Base-by-base conservation (phyloP, 108 stramenopile species). In the Ochromonas danica region DNA sequence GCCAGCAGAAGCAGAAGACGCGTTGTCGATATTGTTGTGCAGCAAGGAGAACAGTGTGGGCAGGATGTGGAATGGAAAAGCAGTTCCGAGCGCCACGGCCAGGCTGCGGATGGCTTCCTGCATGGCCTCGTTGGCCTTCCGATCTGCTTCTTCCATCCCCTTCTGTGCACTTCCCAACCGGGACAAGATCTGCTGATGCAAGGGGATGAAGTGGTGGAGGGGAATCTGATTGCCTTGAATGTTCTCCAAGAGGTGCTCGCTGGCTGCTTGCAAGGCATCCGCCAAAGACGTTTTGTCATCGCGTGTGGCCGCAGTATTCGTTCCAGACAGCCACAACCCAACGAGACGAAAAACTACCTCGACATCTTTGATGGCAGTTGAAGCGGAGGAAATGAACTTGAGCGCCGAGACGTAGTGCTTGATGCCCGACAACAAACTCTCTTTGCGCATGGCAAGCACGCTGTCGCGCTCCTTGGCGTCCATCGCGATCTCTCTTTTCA, bases 61-160 rank as follows among this genome's bases (percentile, higher is more conserved):
- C 42, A 96, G 78, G 35, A 92, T 90, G 81, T 94, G 92, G 65
- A 93, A 92, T 27, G 95, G 95, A 71, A 93, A 92, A 30, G 93
- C 93, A 0, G 70, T 31, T 62, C 92, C 91, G 81, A 96, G 90
- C 57, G 81, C 83, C 36, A 84, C 22, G 41, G 93, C 85, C 6
- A 96, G 77, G 22, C 60, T 61, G 1, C 86, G 86, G 40, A 95
- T 84, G 1, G 81, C 86, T 36, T 75, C 10, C 40, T 28, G 43
- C 36, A 33, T 6, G 27, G 28, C 6, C 28, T 75, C 22, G 6
- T 22, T 10, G 72, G 10, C 36, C 6, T 42, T 75, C 14, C 40
- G 31, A 27, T 57, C 3, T 27, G 10, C 3, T 75, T 39, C 3
- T 36, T 57, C 36, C 10, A 39, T 31, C 3, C 27, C 10, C 14